Percentiles rank a stretch among this genome's conserved stretches.
These are phyloP conservation scores for Abrus precatorius DNA, from an alignment of 306 rosid species.

Conservation along the genomic window DNA sequence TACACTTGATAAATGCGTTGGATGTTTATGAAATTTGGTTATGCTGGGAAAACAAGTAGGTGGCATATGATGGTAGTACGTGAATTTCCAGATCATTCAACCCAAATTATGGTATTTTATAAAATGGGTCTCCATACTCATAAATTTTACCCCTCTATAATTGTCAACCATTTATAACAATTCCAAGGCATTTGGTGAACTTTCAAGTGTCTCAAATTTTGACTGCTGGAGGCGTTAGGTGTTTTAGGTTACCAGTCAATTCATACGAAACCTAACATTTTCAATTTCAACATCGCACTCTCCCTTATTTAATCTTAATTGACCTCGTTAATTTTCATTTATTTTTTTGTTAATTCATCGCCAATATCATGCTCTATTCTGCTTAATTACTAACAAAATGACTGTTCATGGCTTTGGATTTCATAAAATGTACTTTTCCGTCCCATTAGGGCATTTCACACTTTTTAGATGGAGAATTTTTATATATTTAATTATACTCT, in stretches of 20 bases:
- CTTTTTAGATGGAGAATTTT: too few species aligned
- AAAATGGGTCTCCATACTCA: conserved; percentile 42
- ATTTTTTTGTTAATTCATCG: not conserved
- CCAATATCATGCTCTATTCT: not conserved
- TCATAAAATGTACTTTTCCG: too few species aligned
- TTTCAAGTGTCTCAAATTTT: not conserved
- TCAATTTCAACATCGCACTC: not conserved
- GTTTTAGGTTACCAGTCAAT: conserved; percentile 37
- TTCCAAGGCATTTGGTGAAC: conserved; percentile 25
- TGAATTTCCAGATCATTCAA: not conserved
- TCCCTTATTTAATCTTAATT: not conserved
- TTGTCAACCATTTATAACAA: not conserved
- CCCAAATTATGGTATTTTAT: not conserved
- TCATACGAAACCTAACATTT: conserved; percentile 42
- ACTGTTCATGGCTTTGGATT: not conserved
- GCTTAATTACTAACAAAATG: not conserved
- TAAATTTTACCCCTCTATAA: conserved; percentile 5
- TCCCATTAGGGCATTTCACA: too few species aligned
- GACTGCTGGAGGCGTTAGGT: conserved; percentile 1
- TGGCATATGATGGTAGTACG: too few species aligned
- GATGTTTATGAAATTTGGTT: not conserved
- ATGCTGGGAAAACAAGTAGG: not conserved
- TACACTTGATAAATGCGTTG: not conserved
- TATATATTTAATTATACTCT: too few species aligned
- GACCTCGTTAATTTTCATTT: not conserved